Evolutionary conservation across 345 rosid species (phyloP), one percentile per base, ranked within the genome.

Genomic region (Bruguiera parviflora): DNA sequence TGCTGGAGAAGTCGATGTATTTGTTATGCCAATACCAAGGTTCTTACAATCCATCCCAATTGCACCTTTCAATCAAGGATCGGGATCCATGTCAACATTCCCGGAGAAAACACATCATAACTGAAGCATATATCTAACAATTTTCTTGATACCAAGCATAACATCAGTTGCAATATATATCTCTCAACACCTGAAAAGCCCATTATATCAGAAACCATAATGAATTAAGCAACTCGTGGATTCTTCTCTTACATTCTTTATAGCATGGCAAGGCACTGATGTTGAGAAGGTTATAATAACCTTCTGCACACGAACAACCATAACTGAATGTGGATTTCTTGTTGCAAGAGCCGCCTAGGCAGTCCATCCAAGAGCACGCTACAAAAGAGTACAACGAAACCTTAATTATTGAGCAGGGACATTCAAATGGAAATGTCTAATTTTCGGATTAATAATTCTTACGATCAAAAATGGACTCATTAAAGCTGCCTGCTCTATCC

Each of bases 301-400:
- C 98, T 29, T 73, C 88, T 0, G 51, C 63, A 32, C 97, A 94
- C 31, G 71, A 33, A 46, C 98, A 94, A 21, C n/a, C 75, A 72
- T 89, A 85, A 1, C 69, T 24, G 70, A 87, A 51, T 3, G 59
- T 21, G 6, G 81, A 84, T 46, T 90, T 82, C 64, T 9, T 84
- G 79, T 87, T 87, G 81, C 98, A 94, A 2, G 69, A 46, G 28
- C 97, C 98, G 8, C 95, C 92, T 70, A 95, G 89, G 66, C 96
- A 94, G 39, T 85, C 77, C 27, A 83, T 67, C 96, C 92, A 94
- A 0, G 25, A 64, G 77, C 98, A 94, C 55, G 75, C 98, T 94
- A 66, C 39, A 53, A 66, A 37, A 43, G 49, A 43, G 49, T 43
- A 13, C 3, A 11, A 43, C 13, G 18, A 13, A 43, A 43, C 4